phyloP scores from a whole-genome alignment of 805 yeast genomes.

The Lipomyces starkeyi region DNA sequence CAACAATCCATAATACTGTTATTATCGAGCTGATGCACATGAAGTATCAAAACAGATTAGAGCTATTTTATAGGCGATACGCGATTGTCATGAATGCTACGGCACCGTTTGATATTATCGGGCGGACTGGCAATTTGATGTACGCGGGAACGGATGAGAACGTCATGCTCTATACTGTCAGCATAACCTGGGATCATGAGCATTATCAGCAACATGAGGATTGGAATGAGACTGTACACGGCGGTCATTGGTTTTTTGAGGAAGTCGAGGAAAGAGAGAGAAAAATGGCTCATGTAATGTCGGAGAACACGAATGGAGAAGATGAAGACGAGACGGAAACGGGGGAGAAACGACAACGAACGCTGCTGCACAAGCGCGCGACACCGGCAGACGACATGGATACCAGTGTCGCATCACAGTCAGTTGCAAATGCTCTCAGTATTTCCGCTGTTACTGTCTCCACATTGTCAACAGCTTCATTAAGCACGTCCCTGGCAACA shows the following conservation, averaged over 20 bases:
- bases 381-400: neutral
- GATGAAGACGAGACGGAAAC: neutral
- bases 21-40: slow-evolving; percentile 26
- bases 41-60: slow-evolving; percentile 20
- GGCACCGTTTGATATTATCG: slow-evolving; percentile 33
- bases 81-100: slow-evolving; percentile 29
- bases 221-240: slow-evolving; percentile 27
- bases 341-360: neutral
- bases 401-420: neutral
- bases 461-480: neutral
- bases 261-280: neutral
- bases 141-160: slow-evolving; percentile 26
- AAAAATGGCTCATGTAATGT: neutral
- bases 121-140: slow-evolving; percentile 24
- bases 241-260: slow-evolving; percentile 15
- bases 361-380: neutral
- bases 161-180: slow-evolving; percentile 26
- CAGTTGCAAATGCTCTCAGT: neutral
- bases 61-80: slow-evolving; percentile 25
- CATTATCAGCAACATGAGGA: slow-evolving; percentile 14
- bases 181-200: slow-evolving; percentile 26
- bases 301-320: neutral
- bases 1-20: slow-evolving; percentile 33
- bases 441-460: neutral
- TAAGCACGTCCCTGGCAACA: neutral